Evolutionary conservation across 352 stramenopile genomes (phyloP).

Genomic region (Globisporangium solare): DNA sequence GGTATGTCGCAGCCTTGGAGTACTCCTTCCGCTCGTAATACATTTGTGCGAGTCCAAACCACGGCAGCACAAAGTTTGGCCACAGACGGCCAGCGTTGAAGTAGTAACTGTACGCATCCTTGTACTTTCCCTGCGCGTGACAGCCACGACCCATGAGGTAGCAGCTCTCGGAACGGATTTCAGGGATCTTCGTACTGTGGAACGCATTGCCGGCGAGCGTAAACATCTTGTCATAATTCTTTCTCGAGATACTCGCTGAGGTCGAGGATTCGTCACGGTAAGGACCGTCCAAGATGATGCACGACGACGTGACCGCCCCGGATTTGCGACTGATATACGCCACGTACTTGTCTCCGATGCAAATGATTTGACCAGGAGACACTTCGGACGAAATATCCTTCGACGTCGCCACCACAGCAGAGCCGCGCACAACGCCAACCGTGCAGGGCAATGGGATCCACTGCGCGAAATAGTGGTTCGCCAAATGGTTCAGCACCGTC

Average conservation of each 20-base stretch:
- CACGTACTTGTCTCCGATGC: conserved; percentile 91
- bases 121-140: conserved; percentile 92
- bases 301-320: conserved; percentile 53
- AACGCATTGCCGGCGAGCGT: conserved; percentile 84
- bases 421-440: conserved; percentile 82
- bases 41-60: conserved; percentile 87
- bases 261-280: conserved; percentile 74
- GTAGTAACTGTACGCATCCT: conserved; percentile 96
- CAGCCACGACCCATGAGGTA: conserved; percentile 95
- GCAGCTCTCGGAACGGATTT: conserved; percentile 95
- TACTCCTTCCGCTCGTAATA: conserved; percentile 87
- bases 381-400: conserved; percentile 88
- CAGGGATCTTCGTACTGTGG: conserved; percentile 83
- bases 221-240: conserved; percentile 91
- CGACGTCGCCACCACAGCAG: conserved; percentile 74
- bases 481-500: conserved; percentile 95
- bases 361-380: conserved; percentile 90
- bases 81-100: conserved; percentile 89
- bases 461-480: conserved; percentile 98
- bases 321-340: conserved; percentile 77
- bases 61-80: conserved; percentile 83
- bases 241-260: conserved; percentile 65
- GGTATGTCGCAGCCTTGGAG: conserved; percentile 74
- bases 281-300: conserved; percentile 69
- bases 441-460: conserved; percentile 92